A percentile compares a stretch with the other conserved stretches of the same genome.
phyloP scores from a whole-genome alignment of 805 yeast genomes.

The Metschnikowia reukaufii region DNA sequence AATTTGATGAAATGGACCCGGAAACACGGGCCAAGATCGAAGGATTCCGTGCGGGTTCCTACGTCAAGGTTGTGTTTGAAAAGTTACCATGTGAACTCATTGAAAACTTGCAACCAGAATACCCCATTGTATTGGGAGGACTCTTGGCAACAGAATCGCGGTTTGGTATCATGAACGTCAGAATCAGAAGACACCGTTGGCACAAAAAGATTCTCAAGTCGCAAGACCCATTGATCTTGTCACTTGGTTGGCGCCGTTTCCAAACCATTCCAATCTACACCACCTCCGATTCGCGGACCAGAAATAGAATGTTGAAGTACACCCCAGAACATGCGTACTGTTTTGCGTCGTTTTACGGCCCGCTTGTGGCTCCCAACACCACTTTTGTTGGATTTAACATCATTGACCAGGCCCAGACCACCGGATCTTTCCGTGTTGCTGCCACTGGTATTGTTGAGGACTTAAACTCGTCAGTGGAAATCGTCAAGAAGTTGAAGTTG shows the following conservation, averaged over 20 bases:
- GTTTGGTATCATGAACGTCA: constrained; percentile 88
- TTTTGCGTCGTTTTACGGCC: constrained; percentile 94
- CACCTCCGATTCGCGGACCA: constrained; percentile 94
- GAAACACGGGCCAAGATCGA: constrained; percentile 80
- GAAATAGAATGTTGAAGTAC: constrained; percentile 96
- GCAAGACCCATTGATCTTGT: constrained; percentile 90
- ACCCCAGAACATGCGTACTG: constrained; percentile 98
- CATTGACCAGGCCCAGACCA: constrained; percentile 78
- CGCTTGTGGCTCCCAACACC: constrained; percentile 94
- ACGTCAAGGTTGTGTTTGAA: constrained; percentile 85
- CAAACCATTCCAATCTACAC: constrained; percentile 96
- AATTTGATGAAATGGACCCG: constrained; percentile 67
- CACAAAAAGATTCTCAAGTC: constrained; percentile 93
- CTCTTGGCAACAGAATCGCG: constrained; percentile 85
- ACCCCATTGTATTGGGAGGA: constrained; percentile 89
- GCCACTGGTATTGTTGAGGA: constrained; percentile 97
- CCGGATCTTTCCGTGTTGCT: constrained; percentile 89
- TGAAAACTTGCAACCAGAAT: constrained; percentile 80
- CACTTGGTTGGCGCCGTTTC: constrained; percentile 98
- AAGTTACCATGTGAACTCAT: constrained; percentile 85
- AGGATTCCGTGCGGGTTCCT: constrained; percentile 91
- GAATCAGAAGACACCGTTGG: constrained; percentile 98
- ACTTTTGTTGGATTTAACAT: constrained; percentile 94
- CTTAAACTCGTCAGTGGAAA: constrained; percentile 84
- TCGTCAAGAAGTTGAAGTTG: constrained; percentile 91